phyloP scores from a whole-genome alignment of 2,329 filamentous ascomycete genomes.

The Tympanopsis confertula region DNA sequence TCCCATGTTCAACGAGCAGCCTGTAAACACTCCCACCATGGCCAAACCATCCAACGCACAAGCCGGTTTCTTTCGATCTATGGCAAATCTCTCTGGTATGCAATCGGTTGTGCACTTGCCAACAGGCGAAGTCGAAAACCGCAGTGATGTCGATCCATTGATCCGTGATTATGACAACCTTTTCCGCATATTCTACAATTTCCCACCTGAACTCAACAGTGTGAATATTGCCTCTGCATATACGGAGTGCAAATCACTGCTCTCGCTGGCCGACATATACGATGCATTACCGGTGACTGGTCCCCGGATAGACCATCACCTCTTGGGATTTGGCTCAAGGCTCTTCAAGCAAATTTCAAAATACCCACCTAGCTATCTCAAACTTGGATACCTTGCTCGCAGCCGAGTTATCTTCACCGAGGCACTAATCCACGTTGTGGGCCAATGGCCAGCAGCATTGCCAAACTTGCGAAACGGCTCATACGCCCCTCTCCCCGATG shows the following conservation, averaged over 20 bases:
- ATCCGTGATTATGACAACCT: conserved; percentile 62
- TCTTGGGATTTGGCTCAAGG: conserved; percentile 54
- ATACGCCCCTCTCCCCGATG: conserved; percentile 34
- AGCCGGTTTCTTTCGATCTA: conserved; percentile 52
- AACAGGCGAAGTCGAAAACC: conserved; percentile 22
- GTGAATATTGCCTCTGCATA: conserved; percentile 61
- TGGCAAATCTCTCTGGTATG: conserved; percentile 41
- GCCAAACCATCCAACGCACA: conserved; percentile 48
- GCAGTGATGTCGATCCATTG: conserved; percentile 42
- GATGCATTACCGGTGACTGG: conserved; percentile 59
- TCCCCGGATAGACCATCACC: conserved; percentile 56
- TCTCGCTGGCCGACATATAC: conserved; percentile 59
- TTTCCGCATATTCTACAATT: conserved; percentile 62
- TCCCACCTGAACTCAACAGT: conserved; percentile 47
- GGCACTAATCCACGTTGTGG: conserved; percentile 59
- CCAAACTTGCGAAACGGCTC: conserved; percentile 34
- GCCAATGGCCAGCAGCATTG: conserved; percentile 54
- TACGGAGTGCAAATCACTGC: conserved; percentile 56
- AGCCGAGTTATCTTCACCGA: conserved; percentile 50
- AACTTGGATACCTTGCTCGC: conserved; percentile 54
- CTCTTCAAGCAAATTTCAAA: conserved; percentile 66
- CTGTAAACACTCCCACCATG: conserved; percentile 39
- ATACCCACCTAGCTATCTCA: conserved; percentile 60
- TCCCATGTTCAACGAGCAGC: no score
- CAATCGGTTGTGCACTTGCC: neutral